Evolutionary conservation across 768 basidiomycete species (phyloP).

Genomic region (Russula earlei): DNA sequence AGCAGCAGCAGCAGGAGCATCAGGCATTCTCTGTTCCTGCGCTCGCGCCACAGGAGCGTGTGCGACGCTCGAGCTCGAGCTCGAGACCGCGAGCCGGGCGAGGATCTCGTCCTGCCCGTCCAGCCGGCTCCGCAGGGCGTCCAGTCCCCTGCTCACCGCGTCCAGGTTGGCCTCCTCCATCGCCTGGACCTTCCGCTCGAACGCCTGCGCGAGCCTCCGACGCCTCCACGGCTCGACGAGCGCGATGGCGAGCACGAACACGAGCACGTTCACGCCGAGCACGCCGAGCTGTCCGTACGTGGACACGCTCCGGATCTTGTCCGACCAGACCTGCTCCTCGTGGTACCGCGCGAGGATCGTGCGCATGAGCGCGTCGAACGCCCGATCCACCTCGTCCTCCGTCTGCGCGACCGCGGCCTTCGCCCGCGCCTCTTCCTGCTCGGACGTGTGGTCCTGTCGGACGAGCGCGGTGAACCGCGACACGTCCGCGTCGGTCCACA

Average conservation of each 20-base stretch:
- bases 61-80: too few species aligned
- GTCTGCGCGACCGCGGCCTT: slow-evolving; percentile 57
- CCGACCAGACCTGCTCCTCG: slow-evolving; percentile 98
- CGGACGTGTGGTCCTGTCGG: slow-evolving; percentile 78
- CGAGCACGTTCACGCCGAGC: slow-evolving; percentile 77
- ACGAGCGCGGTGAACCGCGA: slow-evolving; percentile 82
- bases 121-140: slow-evolving; percentile 2
- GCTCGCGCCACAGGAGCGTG: too few species aligned
- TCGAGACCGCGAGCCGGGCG: not conserved
- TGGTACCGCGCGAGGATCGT: slow-evolving; percentile 88
- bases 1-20: too few species aligned
- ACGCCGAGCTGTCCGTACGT: slow-evolving; percentile 88
- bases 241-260: slow-evolving; percentile 84
- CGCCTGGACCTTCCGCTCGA: slow-evolving; percentile 70
- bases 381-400: slow-evolving; percentile 77
- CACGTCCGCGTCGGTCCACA: slow-evolving; percentile 89
- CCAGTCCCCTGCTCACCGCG: not conserved
- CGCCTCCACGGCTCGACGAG: slow-evolving; percentile 98
- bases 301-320: slow-evolving; percentile 93
- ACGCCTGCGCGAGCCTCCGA: slow-evolving; percentile 71
- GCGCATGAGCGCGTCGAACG: slow-evolving; percentile 82
- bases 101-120: slow-evolving; percentile 12
- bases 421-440: slow-evolving; percentile 65
- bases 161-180: slow-evolving; percentile 35
- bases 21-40: not conserved